These are phyloP conservation scores for Pythium phragmitis DNA, from an alignment of 352 stramenopile genomes.

Conservation along the genomic window DNA sequence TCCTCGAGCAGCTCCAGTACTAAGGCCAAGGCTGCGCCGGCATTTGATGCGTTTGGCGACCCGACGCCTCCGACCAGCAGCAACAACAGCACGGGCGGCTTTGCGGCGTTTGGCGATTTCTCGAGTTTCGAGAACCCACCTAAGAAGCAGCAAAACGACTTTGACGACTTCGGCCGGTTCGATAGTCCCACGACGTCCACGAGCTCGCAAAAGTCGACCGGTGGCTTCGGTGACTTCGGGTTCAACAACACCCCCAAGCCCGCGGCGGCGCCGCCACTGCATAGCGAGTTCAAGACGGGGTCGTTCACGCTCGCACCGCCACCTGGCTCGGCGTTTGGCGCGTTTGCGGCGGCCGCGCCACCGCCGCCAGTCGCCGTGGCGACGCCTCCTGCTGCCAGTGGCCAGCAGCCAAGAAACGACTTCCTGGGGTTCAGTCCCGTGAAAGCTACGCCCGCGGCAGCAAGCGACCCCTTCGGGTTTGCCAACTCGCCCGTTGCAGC, in stretches of 20 bases:
- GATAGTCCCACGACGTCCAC: constrained; percentile 21
- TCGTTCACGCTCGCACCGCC: constrained; percentile 76
- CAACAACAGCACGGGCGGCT: constrained; percentile 30
- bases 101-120: constrained; percentile 76
- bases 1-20: constrained; percentile 21
- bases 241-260: constrained; percentile 25
- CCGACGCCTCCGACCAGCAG: constrained; percentile 17
- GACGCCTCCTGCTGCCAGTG: constrained; percentile 9
- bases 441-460: constrained; percentile 25
- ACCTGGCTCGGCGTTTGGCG: constrained; percentile 45
- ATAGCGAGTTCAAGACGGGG: constrained; percentile 40
- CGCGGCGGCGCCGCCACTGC: constrained; percentile 31
- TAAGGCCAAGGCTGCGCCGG: constrained; percentile 12
- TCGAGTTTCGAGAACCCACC: constrained; percentile 53
- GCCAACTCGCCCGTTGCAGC: constrained; percentile 28
- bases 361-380: constrained; percentile 11
- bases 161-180: constrained; percentile 41
- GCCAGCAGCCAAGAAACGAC: constrained; percentile 34
- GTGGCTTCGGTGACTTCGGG: constrained; percentile 57
- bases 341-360: constrained; percentile 21
- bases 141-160: constrained; percentile 35
- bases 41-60: constrained; percentile 37
- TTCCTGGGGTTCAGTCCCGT: constrained; percentile 67
- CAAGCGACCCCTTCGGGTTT: constrained; percentile 59
- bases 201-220: constrained; percentile 26